Evolutionary conservation across 1,139 yeast genomes (phyloP), one percentile per base, ranked within the genome.

Genomic region (Yamadazyma songkhlaensis): DNA sequence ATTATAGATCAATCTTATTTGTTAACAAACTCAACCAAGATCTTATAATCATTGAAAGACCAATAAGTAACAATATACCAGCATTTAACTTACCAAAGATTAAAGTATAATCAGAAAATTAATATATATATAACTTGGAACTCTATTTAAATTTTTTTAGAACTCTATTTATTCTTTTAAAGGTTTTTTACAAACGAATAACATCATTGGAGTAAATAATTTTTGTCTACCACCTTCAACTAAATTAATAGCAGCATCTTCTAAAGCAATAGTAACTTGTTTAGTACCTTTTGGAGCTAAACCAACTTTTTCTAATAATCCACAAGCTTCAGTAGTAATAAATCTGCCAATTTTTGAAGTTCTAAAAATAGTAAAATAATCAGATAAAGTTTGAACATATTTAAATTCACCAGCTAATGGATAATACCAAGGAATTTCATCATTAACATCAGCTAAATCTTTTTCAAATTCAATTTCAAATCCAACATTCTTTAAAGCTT

Each of bases 391-490:
- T 69, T 90, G 97, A 41, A 87, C 79, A 65, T 85, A 84, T 64
- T 79, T 84, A 84, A 89, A 80, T 50, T 92, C 96, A 57, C 98
- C 98, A 47, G 94, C 76, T 59, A 92, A 77, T 53, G 98, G 98
- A 66, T 90, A 90, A 72, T 85, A 92, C 99, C 99, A 92, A 51
- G 99, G 99, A 49, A 92, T 77, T 35, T 78, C 87, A 59, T 88
- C 97, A 45, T 78, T 80, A 44, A 70, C 67, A 48, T 81, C 88
- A 39, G 98, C 97, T 61, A 92, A 74, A 63, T 92, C 98, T 53
- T 74, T 72, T 64, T 81, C 78, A 60, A 75, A 77, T 54, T 77
- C 76, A 51, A 92, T 69, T 51, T 86, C 84, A 62, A 92, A 92
- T 11, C 99, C 99, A 49, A 88, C 97, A 38, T 74, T 75, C 62